phyloP scores from a whole-genome alignment of 805 yeast genomes.

The Isabelozyma heimii region DNA sequence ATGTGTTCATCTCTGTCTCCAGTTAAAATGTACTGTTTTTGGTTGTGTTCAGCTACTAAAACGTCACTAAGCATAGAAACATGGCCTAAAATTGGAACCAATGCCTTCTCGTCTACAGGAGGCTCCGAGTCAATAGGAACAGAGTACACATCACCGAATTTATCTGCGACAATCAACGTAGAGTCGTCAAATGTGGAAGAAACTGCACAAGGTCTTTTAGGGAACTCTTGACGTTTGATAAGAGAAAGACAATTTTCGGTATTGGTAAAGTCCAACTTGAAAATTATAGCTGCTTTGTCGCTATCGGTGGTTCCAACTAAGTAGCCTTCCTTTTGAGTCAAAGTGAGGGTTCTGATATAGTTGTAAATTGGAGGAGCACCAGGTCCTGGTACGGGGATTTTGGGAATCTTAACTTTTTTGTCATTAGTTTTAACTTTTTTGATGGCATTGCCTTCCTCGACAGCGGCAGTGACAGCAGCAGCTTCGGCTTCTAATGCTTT shows the following conservation, averaged over 20 bases:
- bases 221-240: slow-evolving; percentile 70
- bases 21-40: slow-evolving; percentile 60
- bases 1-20: slow-evolving; percentile 97
- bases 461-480: slow-evolving; percentile 14
- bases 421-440: slow-evolving; percentile 30
- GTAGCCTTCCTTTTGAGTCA: slow-evolving; percentile 49
- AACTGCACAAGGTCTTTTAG: slow-evolving; percentile 90
- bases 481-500: slow-evolving; percentile 28
- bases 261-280: slow-evolving; percentile 37
- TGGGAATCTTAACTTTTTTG: slow-evolving; percentile 36
- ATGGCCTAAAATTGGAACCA: slow-evolving; percentile 83
- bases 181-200: slow-evolving; percentile 52
- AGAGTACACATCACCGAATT: slow-evolving; percentile 91
- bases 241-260: slow-evolving; percentile 44
- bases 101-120: slow-evolving; percentile 38
- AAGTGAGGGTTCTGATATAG: slow-evolving; percentile 60
- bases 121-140: slow-evolving; percentile 42
- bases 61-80: slow-evolving; percentile 94
- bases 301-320: slow-evolving; percentile 75
- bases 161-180: slow-evolving; percentile 75
- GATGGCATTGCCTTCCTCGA: slow-evolving; percentile 9
- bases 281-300: slow-evolving; percentile 75
- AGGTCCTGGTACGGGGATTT: slow-evolving; percentile 60
- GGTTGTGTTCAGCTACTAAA: slow-evolving; percentile 33
- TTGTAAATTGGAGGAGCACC: slow-evolving; percentile 69